Evolutionary conservation across 2,329 filamentous ascomycete genomes (phyloP).

Genomic region (Talaromyces sp.): DNA sequence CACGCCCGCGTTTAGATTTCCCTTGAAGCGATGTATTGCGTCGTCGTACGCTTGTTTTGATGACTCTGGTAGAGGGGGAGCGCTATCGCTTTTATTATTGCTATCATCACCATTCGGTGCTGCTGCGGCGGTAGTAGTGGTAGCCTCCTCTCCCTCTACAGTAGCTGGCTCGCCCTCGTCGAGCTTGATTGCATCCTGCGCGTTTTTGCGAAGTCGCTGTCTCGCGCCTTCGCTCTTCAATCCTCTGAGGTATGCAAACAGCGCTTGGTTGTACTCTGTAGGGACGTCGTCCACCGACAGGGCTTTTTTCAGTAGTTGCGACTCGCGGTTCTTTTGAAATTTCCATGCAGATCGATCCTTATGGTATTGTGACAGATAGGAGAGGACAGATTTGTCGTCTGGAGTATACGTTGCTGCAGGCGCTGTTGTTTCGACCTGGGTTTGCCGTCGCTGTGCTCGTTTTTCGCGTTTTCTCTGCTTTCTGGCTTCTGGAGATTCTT

Average conservation of each 20-base stretch:
- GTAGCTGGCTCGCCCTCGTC: slow-evolving; percentile 33
- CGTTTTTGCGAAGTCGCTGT: slow-evolving; percentile 59
- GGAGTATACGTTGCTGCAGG: neutral
- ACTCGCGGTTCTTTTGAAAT: slow-evolving; percentile 93
- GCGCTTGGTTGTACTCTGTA: slow-evolving; percentile 59
- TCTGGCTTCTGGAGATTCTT: slow-evolving; percentile 21
- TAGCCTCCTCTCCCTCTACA: neutral
- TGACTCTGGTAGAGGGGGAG: slow-evolving; percentile 43
- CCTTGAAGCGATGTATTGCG: slow-evolving; percentile 46
- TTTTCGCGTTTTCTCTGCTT: slow-evolving; percentile 16
- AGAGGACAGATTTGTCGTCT: slow-evolving; percentile 53
- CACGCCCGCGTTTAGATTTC: slow-evolving; percentile 19
- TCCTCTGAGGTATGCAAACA: slow-evolving; percentile 73
- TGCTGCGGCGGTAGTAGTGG: too few species aligned
- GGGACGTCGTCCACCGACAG: slow-evolving; percentile 70
- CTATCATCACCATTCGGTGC: slow-evolving; percentile 10
- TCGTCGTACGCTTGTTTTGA: slow-evolving; percentile 4
- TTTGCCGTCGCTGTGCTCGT: slow-evolving; percentile 13
- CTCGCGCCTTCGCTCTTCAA: slow-evolving; percentile 70
- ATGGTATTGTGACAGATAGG: slow-evolving; percentile 74
- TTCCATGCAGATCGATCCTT: slow-evolving; percentile 71
- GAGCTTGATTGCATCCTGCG: slow-evolving; percentile 51
- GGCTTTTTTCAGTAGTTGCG: slow-evolving; percentile 74
- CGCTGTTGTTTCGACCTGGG: neutral
- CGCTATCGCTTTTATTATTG: slow-evolving; percentile 12